Percentiles rank a stretch among this genome's conserved stretches.
Evolutionary conservation across 257 asterid species (phyloP).

Genomic region (Plantago major): DNA sequence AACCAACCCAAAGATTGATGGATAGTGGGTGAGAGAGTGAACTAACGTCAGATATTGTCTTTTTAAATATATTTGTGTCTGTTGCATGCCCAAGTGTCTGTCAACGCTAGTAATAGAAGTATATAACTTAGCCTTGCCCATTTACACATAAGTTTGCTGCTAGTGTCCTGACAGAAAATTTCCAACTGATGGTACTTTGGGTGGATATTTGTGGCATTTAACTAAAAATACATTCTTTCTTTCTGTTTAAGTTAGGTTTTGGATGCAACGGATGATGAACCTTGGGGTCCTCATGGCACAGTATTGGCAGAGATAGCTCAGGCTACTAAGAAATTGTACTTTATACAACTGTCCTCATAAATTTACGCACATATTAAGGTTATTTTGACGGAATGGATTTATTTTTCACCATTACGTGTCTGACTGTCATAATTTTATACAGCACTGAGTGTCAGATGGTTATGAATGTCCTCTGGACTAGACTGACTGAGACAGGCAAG

Average conservation of each 20-base stretch:
- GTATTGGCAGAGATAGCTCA: slow-evolving; percentile 88
- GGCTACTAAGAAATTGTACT: slow-evolving; percentile 87
- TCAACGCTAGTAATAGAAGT: too few species aligned
- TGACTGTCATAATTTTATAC: slow-evolving; percentile 41
- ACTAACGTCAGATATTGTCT: neutral
- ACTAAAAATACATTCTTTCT: neutral
- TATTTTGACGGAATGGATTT: slow-evolving; percentile 3
- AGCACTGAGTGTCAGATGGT: slow-evolving; percentile 87
- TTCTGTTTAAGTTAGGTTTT: slow-evolving; percentile 47
- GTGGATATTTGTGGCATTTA: neutral
- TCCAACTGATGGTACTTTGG: neutral
- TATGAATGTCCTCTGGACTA: slow-evolving; percentile 88
- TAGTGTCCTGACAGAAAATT: too few species aligned
- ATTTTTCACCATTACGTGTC: slow-evolving; percentile 15
- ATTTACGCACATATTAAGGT: slow-evolving; percentile 11
- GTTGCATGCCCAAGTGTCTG: too few species aligned
- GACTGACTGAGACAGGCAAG: slow-evolving; percentile 78
- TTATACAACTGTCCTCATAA: slow-evolving; percentile 12
- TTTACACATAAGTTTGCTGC: too few species aligned
- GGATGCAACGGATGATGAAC: slow-evolving; percentile 97
- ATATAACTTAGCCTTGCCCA: too few species aligned
- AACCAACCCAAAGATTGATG: too few species aligned
- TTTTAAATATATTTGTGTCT: too few species aligned
- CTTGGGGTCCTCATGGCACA: slow-evolving; percentile 99
- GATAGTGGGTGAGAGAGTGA: neutral